These are phyloP conservation scores for Arabidopsis thaliana DNA, from an alignment of 345 rosid genomes.

Conservation along the genomic window TAIR10.1 NC_003074.8:2537501-2538000, in stretches of 20 bases:
- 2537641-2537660: constrained; percentile 55
- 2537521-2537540: constrained; percentile 49
- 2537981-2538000: constrained; percentile 93
- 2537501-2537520: constrained; percentile 84
- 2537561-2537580: constrained; percentile 69
- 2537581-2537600: constrained; percentile 23
- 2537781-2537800: constrained; percentile 43
- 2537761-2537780: background rate
- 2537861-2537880: constrained; percentile 64
- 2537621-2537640: constrained; percentile 31
- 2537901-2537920: constrained; percentile 68
- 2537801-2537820: constrained; percentile 68
- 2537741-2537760: background rate
- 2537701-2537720: constrained; percentile 74
- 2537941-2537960: constrained; percentile 97
- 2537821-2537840: constrained; percentile 82
- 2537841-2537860: constrained; percentile 81
- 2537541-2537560: constrained; percentile 61
- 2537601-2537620: constrained; percentile 21
- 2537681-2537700: constrained; percentile 60
- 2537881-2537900: constrained; percentile 93
- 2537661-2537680: constrained; percentile 60
- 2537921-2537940: constrained; percentile 91
- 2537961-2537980: constrained; percentile 99
- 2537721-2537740: constrained; percentile 2